Evolutionary conservation across 2,329 filamentous ascomycete genomes (phyloP), one percentile per base, ranked within the genome.

Genomic region (Colletotrichum noveboracense): DNA sequence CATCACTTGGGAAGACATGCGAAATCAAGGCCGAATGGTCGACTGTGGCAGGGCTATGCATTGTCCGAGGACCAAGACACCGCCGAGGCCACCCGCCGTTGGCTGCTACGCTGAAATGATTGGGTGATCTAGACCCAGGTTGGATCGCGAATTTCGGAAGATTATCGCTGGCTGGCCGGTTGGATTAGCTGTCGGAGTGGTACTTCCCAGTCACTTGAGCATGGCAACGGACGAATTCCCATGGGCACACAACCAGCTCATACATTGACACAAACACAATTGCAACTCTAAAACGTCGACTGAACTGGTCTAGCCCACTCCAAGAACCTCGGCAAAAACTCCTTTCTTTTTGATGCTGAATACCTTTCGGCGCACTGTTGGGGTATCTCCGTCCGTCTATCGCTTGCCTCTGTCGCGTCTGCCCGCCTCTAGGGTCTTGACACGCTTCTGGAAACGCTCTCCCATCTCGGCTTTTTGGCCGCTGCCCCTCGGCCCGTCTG

Each of bases 371-470:
- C 65, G 56, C 38, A 48, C 61, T 66, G 66, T 67, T 21, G 26
- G 55, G 62, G 62, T 67, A 66, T 71, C 21, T 56, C 30, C 21
- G 56, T 26, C 12, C 58, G 18, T 78, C 77, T 82, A 87, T 79
- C 85, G 83, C 79, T 87, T 88, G 64, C 86, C 86, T 72, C 86
- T 83, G 77, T 86, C 85, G 74, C 85, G 83, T 18, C 88, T 85
- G 26, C 88, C 88, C 28, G 82, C 81, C 74, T 90, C 88, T 79
- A 90, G 75, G 30, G 87, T 82, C 87, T 92, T 94, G 80, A 92
- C 87, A 83, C 90, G 91, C 87, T 95, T 95, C 80, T 92, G 92
- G 82, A 94, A 96, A 56, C 90, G 89, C 74, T 96, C 94, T 28
- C 96, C 96, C 81, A 96, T 92, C 74, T 91, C 90, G 8, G 87